Evolutionary conservation across 2,329 filamentous ascomycete species (phyloP), one percentile per base, ranked within the genome.

Genomic region (Aspergillus eucalypticola): DNA sequence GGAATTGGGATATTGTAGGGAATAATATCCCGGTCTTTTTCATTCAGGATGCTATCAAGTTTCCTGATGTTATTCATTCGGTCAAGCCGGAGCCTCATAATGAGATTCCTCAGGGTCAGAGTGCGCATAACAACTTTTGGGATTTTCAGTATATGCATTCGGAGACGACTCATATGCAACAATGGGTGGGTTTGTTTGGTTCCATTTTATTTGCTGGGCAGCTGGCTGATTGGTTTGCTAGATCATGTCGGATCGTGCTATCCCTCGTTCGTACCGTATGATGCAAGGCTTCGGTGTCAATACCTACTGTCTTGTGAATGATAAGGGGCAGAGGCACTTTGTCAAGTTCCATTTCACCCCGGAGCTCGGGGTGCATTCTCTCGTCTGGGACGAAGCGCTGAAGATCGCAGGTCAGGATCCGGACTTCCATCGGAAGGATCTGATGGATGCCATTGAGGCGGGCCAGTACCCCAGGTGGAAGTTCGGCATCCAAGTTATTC

Each of bases 361-460:
- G 2, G 68, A 73, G 42, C 59, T 75, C 15, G 73, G 73, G 8
- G 71, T 75, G 8, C 73, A 74, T 54, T 74, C 71, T 0, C 59
- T 75, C 2, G 68, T 74, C 11, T 74, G 75, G 75, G 91, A 94
- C 54, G 90, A 94, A 72, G 88, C 90, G 0, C 76, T 92, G 54
- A 92, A 93, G 78, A 78, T 93, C 1, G 82, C 80, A 10, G 89
- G 89, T 0, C 87, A 91, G 67, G 89, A 94, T 60, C 90, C 90
- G 0, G 90, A 95, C 62, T 94, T 91, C 78, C 90, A 94, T 67
- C 86, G 90, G 59, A 91, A 91, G 73, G 90, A 94, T 65, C 79
- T 95, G 0, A 83, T 82, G 69, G 86, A 90, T 61, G 90, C 90
- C 5, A 94, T 95, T 54, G 86, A 89, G 11, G 86, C 81, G 15